Base-by-base conservation (phyloP, 768 basidiomycete genomes). In the Kwoniella newhampshirensis region DNA sequence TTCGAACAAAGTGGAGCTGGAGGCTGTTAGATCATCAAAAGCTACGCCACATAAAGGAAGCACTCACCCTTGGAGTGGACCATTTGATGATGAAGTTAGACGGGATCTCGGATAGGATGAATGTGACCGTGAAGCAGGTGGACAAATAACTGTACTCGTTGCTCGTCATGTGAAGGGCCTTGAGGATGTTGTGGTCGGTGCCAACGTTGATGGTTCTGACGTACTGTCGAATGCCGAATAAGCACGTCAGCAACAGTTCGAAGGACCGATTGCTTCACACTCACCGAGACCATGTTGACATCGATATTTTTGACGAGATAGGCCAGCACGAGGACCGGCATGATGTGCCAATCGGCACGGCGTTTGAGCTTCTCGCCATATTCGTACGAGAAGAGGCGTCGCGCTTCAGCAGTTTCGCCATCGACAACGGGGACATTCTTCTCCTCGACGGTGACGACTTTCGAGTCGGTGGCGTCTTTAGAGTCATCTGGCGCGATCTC, bases 1-100 rank as follows among this genome's bases (percentile, higher is more conserved):
- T 57, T 21, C 55, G 45, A n/a, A 20, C 18, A 28, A 13, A 4
- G 20, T 37, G 17, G 1, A 1, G 41, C 35, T 15, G 35, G 37
- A 21, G 17, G 15, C 21, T 30, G 12, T n/a, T n/a, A n/a, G n/a
- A n/a, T n/a, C 27, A n/a, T 21, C 30, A n/a, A 3, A 20, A 18
- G 15, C 27, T 20, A 32, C 13, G 6, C 17, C 5, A 27, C 26
- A 5, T 25, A n/a, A 40, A 11, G 50, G 9, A 1, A 35, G 15
- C 6, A 9, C 26, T 30, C 40, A 55, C 54, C 50, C 67, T 52
- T 13, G 67, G 67, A n/a, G 64, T 69, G 9, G 59, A 47, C 55
- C 62, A 56, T 46, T 69, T 69, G 51, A 69, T 58, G 32, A 66
- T 42, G 8, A 69, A 21, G 27, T 69, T 69, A 1, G 58, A 60